Percentiles rank a stretch among this genome's conserved stretches.
Conservation (phyloP, 1,284 basidiomycete species). For the Ceratobasidium theobromae region DNA sequence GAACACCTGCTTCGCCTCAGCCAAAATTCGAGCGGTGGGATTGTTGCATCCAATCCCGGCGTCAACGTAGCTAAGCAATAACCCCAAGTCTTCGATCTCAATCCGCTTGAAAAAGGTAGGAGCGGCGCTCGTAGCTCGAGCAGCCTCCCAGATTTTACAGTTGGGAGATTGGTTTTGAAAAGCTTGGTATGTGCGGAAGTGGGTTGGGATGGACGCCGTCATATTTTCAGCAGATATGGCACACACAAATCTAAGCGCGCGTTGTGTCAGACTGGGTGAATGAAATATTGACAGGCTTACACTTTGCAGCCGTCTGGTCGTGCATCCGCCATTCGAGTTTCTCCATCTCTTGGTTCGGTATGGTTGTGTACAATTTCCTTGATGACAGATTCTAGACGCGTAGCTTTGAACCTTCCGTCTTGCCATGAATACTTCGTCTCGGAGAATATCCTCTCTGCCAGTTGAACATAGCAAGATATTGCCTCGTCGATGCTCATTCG, state of each 20-base stretch:
- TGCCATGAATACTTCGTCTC: not conserved
- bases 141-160: constrained; percentile 8
- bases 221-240: constrained; percentile 8
- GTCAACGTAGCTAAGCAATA: not conserved
- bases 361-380: not conserved
- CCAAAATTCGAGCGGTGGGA: not conserved
- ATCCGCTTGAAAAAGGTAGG: not conserved
- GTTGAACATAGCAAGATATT: not conserved
- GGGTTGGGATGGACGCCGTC: not conserved
- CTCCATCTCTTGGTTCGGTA: not conserved
- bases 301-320: not conserved
- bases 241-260: not conserved
- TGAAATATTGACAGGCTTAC: not conserved
- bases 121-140: not conserved
- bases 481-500: not conserved
- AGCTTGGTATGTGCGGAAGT: constrained; percentile 1
- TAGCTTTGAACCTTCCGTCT: constrained; percentile 1
- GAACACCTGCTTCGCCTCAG: not conserved
- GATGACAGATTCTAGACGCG: not conserved
- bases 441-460: not conserved
- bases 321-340: not conserved
- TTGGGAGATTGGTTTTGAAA: not conserved
- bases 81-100: not conserved
- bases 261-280: not conserved
- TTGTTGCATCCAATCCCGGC: not conserved